These are phyloP conservation scores for Skeletonema potamos DNA, from an alignment of 108 stramenopile species.

Conservation along the genomic window DNA sequence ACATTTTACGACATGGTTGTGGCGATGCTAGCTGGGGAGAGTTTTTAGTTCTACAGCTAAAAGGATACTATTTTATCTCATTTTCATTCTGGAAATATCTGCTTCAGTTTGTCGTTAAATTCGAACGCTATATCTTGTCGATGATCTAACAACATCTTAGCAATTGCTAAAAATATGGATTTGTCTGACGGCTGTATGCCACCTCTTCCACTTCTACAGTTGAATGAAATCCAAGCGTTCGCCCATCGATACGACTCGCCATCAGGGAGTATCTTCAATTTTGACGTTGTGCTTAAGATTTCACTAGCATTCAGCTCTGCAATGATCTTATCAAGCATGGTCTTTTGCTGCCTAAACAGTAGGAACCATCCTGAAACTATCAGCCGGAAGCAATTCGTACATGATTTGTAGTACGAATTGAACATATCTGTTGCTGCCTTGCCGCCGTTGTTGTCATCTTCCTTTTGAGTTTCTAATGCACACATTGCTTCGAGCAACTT, in stretches of 20 bases:
- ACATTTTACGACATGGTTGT: constrained; percentile 77
- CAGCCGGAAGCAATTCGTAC: constrained; percentile 21
- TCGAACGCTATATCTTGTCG: background rate
- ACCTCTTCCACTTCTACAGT: background rate
- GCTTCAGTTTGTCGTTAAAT: background rate
- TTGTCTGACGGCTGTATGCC: constrained; percentile 10
- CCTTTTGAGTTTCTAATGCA: constrained; percentile 4
- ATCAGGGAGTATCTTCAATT: constrained; percentile 1
- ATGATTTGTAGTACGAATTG: constrained; percentile 10
- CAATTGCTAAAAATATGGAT: constrained; percentile 12
- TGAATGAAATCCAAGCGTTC: constrained; percentile 27
- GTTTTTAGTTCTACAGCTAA: background rate
- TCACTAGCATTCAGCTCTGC: background rate
- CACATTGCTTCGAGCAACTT: constrained; percentile 23
- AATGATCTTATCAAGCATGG: background rate
- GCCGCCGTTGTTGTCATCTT: background rate
- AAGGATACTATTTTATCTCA: background rate
- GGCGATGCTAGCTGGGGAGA: constrained; percentile 30
- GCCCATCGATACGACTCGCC: background rate
- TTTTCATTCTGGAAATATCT: background rate
- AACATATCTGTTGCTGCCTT: background rate
- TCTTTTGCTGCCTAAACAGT: constrained; percentile 7
- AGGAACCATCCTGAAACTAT: constrained; percentile 28
- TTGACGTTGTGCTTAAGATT: background rate
- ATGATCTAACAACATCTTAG: background rate